These are phyloP conservation scores for Clonostachys rhizophaga DNA, from an alignment of 2,329 filamentous ascomycete species.

Conservation along the genomic window DNA sequence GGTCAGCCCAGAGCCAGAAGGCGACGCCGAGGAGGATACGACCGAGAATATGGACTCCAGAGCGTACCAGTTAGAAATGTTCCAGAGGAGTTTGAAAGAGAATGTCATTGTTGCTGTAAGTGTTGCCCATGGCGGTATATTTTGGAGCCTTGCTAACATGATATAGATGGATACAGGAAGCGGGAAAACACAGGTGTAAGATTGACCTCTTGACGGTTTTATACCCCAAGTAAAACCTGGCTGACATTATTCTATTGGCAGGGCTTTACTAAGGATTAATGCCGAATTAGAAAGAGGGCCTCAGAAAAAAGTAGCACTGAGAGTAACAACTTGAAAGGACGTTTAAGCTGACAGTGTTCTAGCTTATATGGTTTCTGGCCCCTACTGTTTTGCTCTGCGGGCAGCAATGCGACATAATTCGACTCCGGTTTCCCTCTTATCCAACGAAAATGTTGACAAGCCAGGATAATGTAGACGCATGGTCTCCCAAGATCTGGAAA, in stretches of 20 bases:
- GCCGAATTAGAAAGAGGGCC: constrained; percentile 53
- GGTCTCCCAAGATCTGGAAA: constrained; percentile 68
- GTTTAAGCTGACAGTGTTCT: background rate
- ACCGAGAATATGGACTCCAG: constrained; percentile 25
- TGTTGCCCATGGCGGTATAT: background rate
- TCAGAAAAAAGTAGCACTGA: constrained; percentile 47
- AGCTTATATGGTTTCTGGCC: constrained; percentile 70
- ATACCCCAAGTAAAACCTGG: background rate
- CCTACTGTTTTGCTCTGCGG: constrained; percentile 63
- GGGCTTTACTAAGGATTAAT: constrained; percentile 63
- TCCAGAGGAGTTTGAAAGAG: constrained; percentile 59
- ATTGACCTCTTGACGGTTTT: constrained; percentile 3
- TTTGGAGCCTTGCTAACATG: background rate
- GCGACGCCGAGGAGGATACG: no score
- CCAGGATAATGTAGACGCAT: constrained; percentile 65
- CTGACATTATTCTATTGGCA: constrained; percentile 21
- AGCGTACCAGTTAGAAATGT: constrained; percentile 74
- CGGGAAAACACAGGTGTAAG: constrained; percentile 74
- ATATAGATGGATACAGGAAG: constrained; percentile 78
- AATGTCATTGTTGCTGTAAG: constrained; percentile 70
- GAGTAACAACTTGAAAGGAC: constrained; percentile 5
- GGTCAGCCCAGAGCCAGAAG: no score
- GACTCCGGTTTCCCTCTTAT: constrained; percentile 52
- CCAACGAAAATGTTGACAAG: constrained; percentile 62
- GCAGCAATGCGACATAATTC: constrained; percentile 61